Evolutionary conservation across 148 eudicot species (phyloP), one percentile per base, ranked within the genome.

Genomic region (Nyssa sinensis): DNA sequence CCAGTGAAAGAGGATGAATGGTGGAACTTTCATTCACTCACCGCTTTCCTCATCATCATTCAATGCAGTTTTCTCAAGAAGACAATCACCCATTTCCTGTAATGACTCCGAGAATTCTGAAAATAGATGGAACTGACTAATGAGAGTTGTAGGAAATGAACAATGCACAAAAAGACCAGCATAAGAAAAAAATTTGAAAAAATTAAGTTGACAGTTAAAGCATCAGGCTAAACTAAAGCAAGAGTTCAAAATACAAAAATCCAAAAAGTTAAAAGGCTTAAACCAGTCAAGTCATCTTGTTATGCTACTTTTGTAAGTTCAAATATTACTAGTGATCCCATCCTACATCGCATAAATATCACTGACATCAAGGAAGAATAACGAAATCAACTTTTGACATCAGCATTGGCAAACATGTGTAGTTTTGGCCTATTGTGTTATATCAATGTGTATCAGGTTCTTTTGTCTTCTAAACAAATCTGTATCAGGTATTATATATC

Each of bases 101-200:
- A 95, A 68, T n/a, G 99, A 95, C 80, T 92, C 99, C 8, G 99
- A 95, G 80, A 95, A 92, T 80, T 95, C 99, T 95, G 90, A 76
- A 75, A 76, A 69, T 13, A 65, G 59, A 33, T 25, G 47, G 32
- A 55, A 2, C 14, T 41, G 41, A 66, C 29, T 61, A 66, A 67
- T 63, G 55, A 62, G 32, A 72, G 28, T n/a, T 44, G 4, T 13
- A 25, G 65, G 29, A 11, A 51, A 24, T 64, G 32, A 69, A 67
- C 2, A 4, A n/a, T n/a, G n/a, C n/a, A n/a, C n/a, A n/a, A n/a
- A n/a, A n/a, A n/a, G n/a, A n/a, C n/a, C n/a, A n/a, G n/a, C n/a
- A n/a, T n/a, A n/a, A n/a, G n/a, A n/a, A n/a, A n/a, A n/a, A n/a
- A n/a, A n/a, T n/a, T n/a, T n/a, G n/a, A n/a, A n/a, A n/a, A n/a